These are phyloP conservation scores for Nannochloris sp. DNA, from an alignment of 139 green algal species.

Conservation along the genomic window DNA sequence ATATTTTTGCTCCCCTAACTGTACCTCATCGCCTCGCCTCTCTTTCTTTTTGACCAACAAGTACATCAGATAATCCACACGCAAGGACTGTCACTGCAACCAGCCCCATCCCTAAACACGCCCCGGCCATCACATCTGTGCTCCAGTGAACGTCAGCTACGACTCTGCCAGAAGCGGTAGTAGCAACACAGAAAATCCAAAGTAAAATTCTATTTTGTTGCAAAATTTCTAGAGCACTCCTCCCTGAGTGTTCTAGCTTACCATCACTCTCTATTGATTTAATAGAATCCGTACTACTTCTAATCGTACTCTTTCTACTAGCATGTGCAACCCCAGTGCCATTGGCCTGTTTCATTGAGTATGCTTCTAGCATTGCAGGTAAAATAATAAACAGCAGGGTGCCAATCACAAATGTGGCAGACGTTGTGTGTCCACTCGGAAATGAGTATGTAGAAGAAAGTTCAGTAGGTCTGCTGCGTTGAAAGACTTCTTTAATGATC, in stretches of 20 bases:
- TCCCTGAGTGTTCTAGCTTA: too few species aligned
- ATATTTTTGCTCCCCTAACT: too few species aligned
- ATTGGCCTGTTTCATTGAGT: too few species aligned
- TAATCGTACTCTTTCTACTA: not conserved
- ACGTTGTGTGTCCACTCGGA: conserved; percentile 34
- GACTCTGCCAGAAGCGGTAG: conserved; percentile 7
- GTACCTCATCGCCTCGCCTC: too few species aligned
- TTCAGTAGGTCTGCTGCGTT: conserved; percentile 7
- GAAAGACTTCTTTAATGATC: conserved; percentile 15
- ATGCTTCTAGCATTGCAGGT: not conserved
- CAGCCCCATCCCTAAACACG: conserved; percentile 8
- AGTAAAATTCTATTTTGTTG: too few species aligned
- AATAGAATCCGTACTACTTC: not conserved
- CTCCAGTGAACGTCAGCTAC: conserved; percentile 9
- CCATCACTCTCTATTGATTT: not conserved
- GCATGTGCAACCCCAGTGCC: too few species aligned
- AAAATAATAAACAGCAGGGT: conserved; percentile 7
- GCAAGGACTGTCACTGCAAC: not conserved
- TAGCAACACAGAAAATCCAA: not conserved
- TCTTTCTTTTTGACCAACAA: too few species aligned
- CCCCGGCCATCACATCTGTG: not conserved
- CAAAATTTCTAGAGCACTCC: not conserved
- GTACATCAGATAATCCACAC: not conserved
- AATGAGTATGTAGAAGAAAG: conserved; percentile 26
- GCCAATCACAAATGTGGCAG: conserved; percentile 20